These are phyloP conservation scores for Xylariaceae sp. DNA, from an alignment of 2,329 filamentous ascomycete genomes.

Conservation along the genomic window DNA sequence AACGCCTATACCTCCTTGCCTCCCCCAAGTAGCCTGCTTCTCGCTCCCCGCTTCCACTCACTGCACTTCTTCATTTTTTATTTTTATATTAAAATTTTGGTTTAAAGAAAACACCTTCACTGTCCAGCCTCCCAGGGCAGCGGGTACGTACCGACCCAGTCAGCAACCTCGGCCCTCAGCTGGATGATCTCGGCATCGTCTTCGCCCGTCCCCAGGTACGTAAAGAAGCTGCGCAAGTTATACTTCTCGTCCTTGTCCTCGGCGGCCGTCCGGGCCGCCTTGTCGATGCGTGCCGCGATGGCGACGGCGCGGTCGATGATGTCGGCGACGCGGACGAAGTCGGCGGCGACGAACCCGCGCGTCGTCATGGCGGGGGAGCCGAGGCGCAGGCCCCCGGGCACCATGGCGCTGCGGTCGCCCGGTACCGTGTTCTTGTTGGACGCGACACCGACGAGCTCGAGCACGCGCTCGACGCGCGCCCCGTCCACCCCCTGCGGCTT, in stretches of 20 bases:
- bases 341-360: slow-evolving; percentile 83
- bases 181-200: slow-evolving; percentile 72
- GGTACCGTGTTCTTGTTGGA: slow-evolving; percentile 99
- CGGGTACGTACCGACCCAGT: slow-evolving; percentile 76
- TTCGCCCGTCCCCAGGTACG: slow-evolving; percentile 69
- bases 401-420: slow-evolving; percentile 89
- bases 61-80: too few species aligned
- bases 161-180: slow-evolving; percentile 72
- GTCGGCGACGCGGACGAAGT: slow-evolving; percentile 84
- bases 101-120: too few species aligned
- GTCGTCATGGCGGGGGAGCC: slow-evolving; percentile 98
- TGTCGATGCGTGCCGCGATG: slow-evolving; percentile 77
- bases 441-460: slow-evolving; percentile 93
- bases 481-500: slow-evolving; percentile 88
- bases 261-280: slow-evolving; percentile 69
- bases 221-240: slow-evolving; percentile 68
- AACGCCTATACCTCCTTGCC: neutral
- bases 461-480: slow-evolving; percentile 82
- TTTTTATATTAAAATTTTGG: too few species aligned
- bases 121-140: slow-evolving; percentile 63
- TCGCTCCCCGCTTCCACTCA: neutral
- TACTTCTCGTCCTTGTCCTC: slow-evolving; percentile 69
- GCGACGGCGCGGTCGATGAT: slow-evolving; percentile 83
- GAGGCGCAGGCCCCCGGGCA: slow-evolving; percentile 90
- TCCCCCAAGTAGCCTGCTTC: neutral